Evolutionary conservation across 495 filamentous ascomycete species (phyloP).

Genomic region (Zalerion maritima): DNA sequence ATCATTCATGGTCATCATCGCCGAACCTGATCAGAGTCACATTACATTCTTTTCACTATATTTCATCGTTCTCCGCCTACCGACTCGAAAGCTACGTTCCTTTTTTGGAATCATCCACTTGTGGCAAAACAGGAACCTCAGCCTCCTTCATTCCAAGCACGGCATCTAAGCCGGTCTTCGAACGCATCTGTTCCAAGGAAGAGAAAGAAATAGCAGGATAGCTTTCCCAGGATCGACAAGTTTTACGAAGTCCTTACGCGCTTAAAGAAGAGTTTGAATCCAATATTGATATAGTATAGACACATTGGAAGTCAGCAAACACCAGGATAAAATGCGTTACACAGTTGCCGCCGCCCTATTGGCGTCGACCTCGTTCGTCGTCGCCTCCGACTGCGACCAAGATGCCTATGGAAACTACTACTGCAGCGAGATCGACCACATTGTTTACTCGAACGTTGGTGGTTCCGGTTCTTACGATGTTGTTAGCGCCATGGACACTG

Average conservation of each 20-base stretch:
- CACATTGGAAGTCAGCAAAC: conserved; percentile 5
- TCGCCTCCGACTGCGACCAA: conserved; percentile 13
- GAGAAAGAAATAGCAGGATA: conserved; percentile 3
- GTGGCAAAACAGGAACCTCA: too few relatives aligned
- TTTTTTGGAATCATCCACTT: conserved; percentile 12
- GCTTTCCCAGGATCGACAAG: too few relatives aligned
- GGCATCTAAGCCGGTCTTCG: conserved; percentile 4
- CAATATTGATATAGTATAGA: conserved; percentile 6
- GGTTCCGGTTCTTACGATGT: conserved; percentile 41
- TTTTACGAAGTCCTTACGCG: conserved; percentile 5
- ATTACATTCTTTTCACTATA: conserved; percentile 5
- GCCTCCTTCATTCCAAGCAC: conserved; percentile 13
- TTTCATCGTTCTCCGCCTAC: conserved; percentile 14
- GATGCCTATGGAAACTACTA: conserved; percentile 32
- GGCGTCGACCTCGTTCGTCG: conserved; percentile 15
- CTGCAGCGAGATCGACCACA: conserved; percentile 42
- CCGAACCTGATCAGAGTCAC: not conserved
- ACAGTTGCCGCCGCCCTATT: conserved; percentile 10
- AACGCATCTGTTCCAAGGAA: conserved; percentile 7
- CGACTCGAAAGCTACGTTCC: conserved; percentile 9
- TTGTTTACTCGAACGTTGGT: conserved; percentile 46
- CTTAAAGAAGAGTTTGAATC: conserved; percentile 3
- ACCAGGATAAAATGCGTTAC: conserved; percentile 12
- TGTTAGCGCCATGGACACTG: conserved; percentile 41
- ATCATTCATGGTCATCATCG: not conserved